Conservation (phyloP, 805 yeast genomes). For the Candida broadrunensis region DNA sequence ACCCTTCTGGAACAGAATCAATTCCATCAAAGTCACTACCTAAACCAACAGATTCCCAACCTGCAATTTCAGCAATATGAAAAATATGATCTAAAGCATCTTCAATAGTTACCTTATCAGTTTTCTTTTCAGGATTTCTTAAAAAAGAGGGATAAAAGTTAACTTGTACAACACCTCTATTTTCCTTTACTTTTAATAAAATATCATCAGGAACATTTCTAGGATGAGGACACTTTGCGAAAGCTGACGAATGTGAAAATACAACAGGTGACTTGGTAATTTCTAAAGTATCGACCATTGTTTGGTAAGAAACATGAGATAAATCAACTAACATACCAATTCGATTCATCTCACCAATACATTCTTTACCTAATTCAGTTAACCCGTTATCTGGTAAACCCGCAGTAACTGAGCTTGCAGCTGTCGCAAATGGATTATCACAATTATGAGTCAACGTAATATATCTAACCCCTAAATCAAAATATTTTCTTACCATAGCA, state of each 20-base stretch:
- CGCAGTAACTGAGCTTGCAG: constrained; percentile 46
- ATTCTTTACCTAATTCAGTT: constrained; percentile 36
- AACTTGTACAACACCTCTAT: constrained; percentile 47
- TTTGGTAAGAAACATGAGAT: constrained; percentile 46
- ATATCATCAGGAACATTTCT: constrained; percentile 52
- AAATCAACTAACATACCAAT: constrained; percentile 53
- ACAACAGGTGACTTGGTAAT: constrained; percentile 45
- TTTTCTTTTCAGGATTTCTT: constrained; percentile 13
- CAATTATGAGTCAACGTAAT: constrained; percentile 55
- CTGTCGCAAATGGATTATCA: constrained; percentile 57
- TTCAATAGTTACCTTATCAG: constrained; percentile 32
- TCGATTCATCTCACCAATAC: constrained; percentile 49
- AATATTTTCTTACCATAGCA: constrained; percentile 48
- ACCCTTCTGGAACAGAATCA: constrained; percentile 44
- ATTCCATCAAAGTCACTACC: constrained; percentile 57
- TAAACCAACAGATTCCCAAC: constrained; percentile 51
- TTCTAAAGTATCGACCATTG: constrained; percentile 44
- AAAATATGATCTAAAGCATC: constrained; percentile 47
- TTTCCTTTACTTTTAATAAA: constrained; percentile 31
- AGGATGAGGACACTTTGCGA: constrained; percentile 34
- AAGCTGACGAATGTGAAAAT: constrained; percentile 49
- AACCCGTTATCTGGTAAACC: constrained; percentile 46
- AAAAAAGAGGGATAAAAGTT: constrained; percentile 45
- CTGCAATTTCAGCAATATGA: constrained; percentile 41
- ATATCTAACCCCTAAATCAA: constrained; percentile 51